Conservation (phyloP, 352 stramenopile species). For the Globisporangium nagaii region DNA sequence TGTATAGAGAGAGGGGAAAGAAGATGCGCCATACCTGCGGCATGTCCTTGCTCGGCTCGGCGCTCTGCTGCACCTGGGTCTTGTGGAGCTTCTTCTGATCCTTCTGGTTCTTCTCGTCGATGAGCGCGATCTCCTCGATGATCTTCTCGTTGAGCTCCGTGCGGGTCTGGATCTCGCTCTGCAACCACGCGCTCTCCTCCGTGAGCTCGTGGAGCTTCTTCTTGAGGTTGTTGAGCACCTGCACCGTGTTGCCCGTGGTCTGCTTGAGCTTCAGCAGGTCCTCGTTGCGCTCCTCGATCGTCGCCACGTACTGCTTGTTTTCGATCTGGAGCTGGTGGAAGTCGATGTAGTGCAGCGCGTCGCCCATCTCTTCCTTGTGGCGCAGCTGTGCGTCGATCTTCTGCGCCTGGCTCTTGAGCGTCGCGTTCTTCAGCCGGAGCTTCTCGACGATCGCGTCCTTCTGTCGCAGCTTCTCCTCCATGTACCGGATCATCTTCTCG, state of each 20-base stretch:
- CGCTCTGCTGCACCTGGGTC: slow-evolving; percentile 50
- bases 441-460: slow-evolving; percentile 93
- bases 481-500: slow-evolving; percentile 93
- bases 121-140: slow-evolving; percentile 57
- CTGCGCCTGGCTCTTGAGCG: slow-evolving; percentile 87
- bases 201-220: slow-evolving; percentile 83
- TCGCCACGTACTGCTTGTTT: slow-evolving; percentile 94
- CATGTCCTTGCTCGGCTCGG: slow-evolving; percentile 75
- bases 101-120: slow-evolving; percentile 69
- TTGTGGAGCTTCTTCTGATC: slow-evolving; percentile 50
- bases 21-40: slow-evolving; percentile 40
- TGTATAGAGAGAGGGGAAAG: no score
- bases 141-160: slow-evolving; percentile 87
- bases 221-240: slow-evolving; percentile 89
- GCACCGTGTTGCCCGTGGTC: slow-evolving; percentile 84
- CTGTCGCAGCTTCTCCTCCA: slow-evolving; percentile 92
- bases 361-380: slow-evolving; percentile 94
- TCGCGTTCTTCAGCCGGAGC: slow-evolving; percentile 92
- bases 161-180: slow-evolving; percentile 72
- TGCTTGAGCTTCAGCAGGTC: slow-evolving; percentile 90
- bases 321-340: slow-evolving; percentile 95
- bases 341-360: slow-evolving; percentile 94
- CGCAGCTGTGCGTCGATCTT: slow-evolving; percentile 89
- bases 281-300: slow-evolving; percentile 93
- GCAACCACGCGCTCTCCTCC: slow-evolving; percentile 72